Evolutionary conservation across 371 early-diverging fungal species (phyloP).

Genomic region (Haplosporangium sp.): DNA sequence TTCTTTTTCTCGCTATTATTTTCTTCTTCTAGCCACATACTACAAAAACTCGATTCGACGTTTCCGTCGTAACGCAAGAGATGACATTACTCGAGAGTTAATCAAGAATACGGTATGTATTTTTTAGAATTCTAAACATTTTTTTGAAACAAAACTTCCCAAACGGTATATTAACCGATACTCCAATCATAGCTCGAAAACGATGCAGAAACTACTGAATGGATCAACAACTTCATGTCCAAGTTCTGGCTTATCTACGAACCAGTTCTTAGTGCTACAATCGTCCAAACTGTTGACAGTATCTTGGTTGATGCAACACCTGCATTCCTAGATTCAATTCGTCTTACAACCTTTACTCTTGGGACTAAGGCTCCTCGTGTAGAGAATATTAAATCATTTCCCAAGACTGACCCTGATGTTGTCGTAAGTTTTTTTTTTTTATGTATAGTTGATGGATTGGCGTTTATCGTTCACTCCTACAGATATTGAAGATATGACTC

Average conservation of each 20-base stretch:
- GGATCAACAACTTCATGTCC: slow-evolving; percentile 95
- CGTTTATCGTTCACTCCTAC: slow-evolving; percentile 90
- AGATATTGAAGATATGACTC: slow-evolving; percentile 76
- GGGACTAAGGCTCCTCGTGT: slow-evolving; percentile 97
- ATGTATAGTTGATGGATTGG: slow-evolving; percentile 88
- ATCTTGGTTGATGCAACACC: slow-evolving; percentile 86
- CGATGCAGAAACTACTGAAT: slow-evolving; percentile 89
- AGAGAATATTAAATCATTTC: slow-evolving; percentile 86
- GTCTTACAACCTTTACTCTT: slow-evolving; percentile 94
- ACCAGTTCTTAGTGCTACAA: slow-evolving; percentile 85
- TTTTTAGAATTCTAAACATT: too few species aligned
- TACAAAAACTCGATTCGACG: slow-evolving; percentile 75
- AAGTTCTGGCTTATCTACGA: slow-evolving; percentile 97
- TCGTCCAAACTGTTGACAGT: slow-evolving; percentile 79
- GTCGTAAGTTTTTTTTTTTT: slow-evolving; percentile 65
- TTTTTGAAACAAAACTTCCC: too few species aligned
- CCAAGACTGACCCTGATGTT: slow-evolving; percentile 82
- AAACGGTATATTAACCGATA: not conserved
- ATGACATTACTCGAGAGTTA: slow-evolving; percentile 77
- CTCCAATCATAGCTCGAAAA: slow-evolving; percentile 52
- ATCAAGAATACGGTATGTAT: slow-evolving; percentile 54
- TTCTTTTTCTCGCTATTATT: not conserved
- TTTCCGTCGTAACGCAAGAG: slow-evolving; percentile 70
- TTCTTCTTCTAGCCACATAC: slow-evolving; percentile 65
- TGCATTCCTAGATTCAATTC: slow-evolving; percentile 89